A percentile compares a stretch with the other conserved stretches of the same genome.
These are phyloP conservation scores for Candida oleophila DNA, from an alignment of 805 yeast genomes.

Conservation along the genomic window DNA sequence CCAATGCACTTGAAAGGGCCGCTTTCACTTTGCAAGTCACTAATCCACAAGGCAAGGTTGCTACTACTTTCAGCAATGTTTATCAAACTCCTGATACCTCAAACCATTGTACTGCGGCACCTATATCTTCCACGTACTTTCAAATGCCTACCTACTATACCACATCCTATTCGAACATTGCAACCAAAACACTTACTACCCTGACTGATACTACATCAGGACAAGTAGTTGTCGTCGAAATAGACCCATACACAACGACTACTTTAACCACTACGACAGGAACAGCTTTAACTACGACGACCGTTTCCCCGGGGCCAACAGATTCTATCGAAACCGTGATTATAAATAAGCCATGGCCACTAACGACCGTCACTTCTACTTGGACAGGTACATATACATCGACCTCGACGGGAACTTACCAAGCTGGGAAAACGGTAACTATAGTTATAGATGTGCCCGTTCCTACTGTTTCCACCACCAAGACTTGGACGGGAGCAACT, in stretches of 20 bases:
- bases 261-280: constrained; percentile 6
- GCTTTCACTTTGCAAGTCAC: neutral
- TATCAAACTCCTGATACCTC: neutral
- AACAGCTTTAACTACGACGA: constrained; percentile 8
- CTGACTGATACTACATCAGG: neutral
- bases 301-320: neutral
- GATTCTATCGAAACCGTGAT: constrained; percentile 7
- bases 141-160: neutral
- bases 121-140: neutral
- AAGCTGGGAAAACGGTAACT: no score
- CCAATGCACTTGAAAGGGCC: neutral
- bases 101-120: neutral
- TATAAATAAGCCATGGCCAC: neutral
- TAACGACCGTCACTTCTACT: neutral
- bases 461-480: constrained; percentile 3
- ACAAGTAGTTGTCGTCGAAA: neutral
- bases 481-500: constrained; percentile 15
- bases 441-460: constrained; percentile 3
- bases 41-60: neutral
- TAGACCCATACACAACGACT: neutral
- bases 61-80: neutral
- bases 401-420: no score
- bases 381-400: constrained; percentile 3
- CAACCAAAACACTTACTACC: neutral
- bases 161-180: neutral